Conservation (phyloP, 2,329 filamentous ascomycete genomes). For the Colletotrichum siamense region DNA sequence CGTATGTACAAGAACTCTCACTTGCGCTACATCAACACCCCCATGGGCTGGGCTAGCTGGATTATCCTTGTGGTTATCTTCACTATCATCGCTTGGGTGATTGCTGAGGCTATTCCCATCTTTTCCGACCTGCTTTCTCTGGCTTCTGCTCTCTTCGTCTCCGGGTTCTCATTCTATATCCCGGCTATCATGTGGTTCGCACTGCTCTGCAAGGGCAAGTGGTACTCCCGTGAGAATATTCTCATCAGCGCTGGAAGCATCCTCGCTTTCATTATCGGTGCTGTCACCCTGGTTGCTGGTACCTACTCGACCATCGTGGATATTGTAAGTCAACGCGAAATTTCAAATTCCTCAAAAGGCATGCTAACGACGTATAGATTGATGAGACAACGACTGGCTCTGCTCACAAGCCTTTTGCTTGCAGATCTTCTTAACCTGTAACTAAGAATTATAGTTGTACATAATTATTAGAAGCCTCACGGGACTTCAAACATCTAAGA, state of each 20-base stretch:
- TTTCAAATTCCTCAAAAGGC: neutral
- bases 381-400: slow-evolving; percentile 17
- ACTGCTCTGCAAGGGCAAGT: slow-evolving; percentile 22
- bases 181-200: slow-evolving; percentile 22
- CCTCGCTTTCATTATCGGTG: slow-evolving; percentile 31
- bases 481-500: neutral
- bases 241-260: slow-evolving; percentile 28
- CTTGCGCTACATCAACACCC: slow-evolving; percentile 52
- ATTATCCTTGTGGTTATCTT: slow-evolving; percentile 59
- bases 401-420: slow-evolving; percentile 19
- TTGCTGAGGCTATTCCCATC: slow-evolving; percentile 75
- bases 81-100: slow-evolving; percentile 71
- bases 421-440: neutral
- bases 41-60: slow-evolving; percentile 60
- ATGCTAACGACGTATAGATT: slow-evolving; percentile 17
- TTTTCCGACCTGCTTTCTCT: slow-evolving; percentile 72
- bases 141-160: slow-evolving; percentile 55
- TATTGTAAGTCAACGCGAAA: slow-evolving; percentile 28
- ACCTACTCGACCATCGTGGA: slow-evolving; percentile 33
- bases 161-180: slow-evolving; percentile 40
- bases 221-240: slow-evolving; percentile 30
- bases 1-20: slow-evolving; percentile 47
- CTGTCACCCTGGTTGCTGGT: slow-evolving; percentile 30
- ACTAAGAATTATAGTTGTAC: neutral
- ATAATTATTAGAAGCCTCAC: neutral